A percentile compares a stretch with the other conserved stretches of the same genome.
Conservation (phyloP, 768 basidiomycete species). For the Macrolepiota fuliginosa region DNA sequence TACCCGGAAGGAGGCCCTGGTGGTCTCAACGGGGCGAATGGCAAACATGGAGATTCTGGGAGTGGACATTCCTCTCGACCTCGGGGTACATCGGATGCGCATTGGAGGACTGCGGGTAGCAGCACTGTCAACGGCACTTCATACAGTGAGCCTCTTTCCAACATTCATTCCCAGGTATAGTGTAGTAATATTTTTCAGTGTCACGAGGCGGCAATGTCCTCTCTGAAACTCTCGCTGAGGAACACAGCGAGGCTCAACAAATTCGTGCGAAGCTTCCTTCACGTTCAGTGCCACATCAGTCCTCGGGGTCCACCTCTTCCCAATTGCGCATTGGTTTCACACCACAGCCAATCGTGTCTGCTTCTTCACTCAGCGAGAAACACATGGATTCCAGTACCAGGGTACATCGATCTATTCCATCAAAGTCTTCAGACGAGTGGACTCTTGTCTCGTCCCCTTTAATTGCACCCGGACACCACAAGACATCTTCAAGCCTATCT, state of each 20-base stretch:
- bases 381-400: neutral
- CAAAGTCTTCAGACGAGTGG: conserved; percentile 9
- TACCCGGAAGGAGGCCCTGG: conserved; percentile 21
- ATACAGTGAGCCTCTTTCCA: conserved; percentile 12
- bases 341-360: neutral
- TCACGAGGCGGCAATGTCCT: neutral
- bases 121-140: conserved; percentile 8
- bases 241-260: neutral
- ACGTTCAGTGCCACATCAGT: neutral
- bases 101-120: conserved; percentile 37
- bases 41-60: conserved; percentile 27
- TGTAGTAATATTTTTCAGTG: neutral
- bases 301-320: conserved; percentile 6
- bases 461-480: neutral
- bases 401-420: neutral
- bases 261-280: neutral
- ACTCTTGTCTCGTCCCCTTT: neutral
- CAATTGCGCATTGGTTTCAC: neutral
- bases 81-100: conserved; percentile 76
- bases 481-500: neutral
- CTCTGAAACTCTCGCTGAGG: neutral
- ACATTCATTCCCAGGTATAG: neutral
- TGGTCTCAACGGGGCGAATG: conserved; percentile 23
- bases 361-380: neutral
- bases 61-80: conserved; percentile 38